Base-by-base conservation (phyloP, 139 green algal species). In the Spirogloea muscicola region DNA sequence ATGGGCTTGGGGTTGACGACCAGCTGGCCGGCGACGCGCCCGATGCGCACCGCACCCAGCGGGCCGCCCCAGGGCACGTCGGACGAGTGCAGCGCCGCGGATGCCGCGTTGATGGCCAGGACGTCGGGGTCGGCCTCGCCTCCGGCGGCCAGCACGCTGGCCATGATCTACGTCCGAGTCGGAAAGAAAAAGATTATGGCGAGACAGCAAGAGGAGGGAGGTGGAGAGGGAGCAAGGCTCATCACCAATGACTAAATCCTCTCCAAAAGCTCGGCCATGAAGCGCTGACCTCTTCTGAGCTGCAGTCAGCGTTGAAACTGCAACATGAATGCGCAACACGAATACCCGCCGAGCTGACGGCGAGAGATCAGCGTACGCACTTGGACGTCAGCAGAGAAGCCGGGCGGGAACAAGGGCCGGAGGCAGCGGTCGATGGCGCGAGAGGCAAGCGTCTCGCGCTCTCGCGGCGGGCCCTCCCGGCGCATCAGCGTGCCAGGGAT, bases 71-170 rank as follows among this genome's bases (percentile, higher is more conserved):
- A 95, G 1, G 90, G 89, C 21, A 95, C 70, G 55, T 86, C 57
- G 7, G 81, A 90, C 42, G 69, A 67, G 41, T 73, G 43, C 13
- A 94, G 69, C 2, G 90, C 90, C 10, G 85, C 86, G 10, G 87
- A 92, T 5, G 87, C 88, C 6, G 85, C 89, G 68, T 91, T 93
- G 58, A 95, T 87, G 1, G 84, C 84, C n/a, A 91, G 37, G 3
- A 87, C 74, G n/a, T 87, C 87, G 1, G 87, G 81, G 41, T 92
- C 83, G 1, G 74, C 18, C 29, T 27, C n/a, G 25, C 65, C 61
- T 73, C 92, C 87, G 43, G 31, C 42, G n/a, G 67, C 46, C 40
- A 82, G 68, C 65, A 82, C 68, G 0, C 21, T 73, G 2, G 68
- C 74, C 46, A 61, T 34, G 21, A 82, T 66, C 72, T 80, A 61